Percentiles rank a stretch among this genome's conserved stretches.
Conservation (phyloP, 2,329 filamentous ascomycete genomes). For the Tolypocladium endophyticum region DNA sequence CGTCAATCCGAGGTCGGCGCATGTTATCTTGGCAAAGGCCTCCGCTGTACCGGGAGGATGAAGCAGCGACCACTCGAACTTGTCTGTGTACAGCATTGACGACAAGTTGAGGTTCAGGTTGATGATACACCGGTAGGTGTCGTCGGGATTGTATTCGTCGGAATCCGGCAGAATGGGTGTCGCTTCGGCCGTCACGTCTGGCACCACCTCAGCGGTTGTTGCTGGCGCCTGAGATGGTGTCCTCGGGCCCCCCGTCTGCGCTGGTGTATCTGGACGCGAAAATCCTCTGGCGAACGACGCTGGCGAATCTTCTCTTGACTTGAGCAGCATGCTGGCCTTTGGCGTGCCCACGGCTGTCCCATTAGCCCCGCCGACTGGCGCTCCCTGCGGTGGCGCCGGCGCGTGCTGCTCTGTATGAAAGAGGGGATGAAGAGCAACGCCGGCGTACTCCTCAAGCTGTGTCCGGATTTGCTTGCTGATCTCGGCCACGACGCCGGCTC, state of each 20-base stretch:
- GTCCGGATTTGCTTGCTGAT: slow-evolving; percentile 92
- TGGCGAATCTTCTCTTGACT: slow-evolving; percentile 28
- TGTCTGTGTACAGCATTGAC: slow-evolving; percentile 88
- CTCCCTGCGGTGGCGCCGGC: slow-evolving; percentile 10
- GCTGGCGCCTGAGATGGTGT: slow-evolving; percentile 35
- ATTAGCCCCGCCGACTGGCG: slow-evolving; percentile 5
- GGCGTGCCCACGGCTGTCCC: slow-evolving; percentile 15
- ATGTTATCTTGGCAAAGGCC: slow-evolving; percentile 84
- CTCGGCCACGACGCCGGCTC: slow-evolving; percentile 57
- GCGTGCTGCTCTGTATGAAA: slow-evolving; percentile 55
- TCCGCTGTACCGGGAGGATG: slow-evolving; percentile 89
- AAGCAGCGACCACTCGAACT: slow-evolving; percentile 93
- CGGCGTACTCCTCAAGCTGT: slow-evolving; percentile 91
- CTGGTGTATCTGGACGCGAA: slow-evolving; percentile 47
- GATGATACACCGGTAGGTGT: slow-evolving; percentile 89
- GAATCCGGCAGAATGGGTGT: slow-evolving; percentile 49
- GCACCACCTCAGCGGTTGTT: slow-evolving; percentile 51
- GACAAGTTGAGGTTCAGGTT: slow-evolving; percentile 84
- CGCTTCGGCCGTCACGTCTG: slow-evolving; percentile 58
- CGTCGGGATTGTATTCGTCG: slow-evolving; percentile 77
- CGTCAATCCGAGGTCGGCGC: slow-evolving; percentile 77
- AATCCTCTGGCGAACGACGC: slow-evolving; percentile 19
- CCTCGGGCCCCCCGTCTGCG: slow-evolving; percentile 37
- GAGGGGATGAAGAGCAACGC: slow-evolving; percentile 83
- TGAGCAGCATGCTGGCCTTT: slow-evolving; percentile 17